These are phyloP conservation scores for Acorus gramineus DNA, from an alignment of 106 monocot genomes.

Conservation along the genomic window DNA sequence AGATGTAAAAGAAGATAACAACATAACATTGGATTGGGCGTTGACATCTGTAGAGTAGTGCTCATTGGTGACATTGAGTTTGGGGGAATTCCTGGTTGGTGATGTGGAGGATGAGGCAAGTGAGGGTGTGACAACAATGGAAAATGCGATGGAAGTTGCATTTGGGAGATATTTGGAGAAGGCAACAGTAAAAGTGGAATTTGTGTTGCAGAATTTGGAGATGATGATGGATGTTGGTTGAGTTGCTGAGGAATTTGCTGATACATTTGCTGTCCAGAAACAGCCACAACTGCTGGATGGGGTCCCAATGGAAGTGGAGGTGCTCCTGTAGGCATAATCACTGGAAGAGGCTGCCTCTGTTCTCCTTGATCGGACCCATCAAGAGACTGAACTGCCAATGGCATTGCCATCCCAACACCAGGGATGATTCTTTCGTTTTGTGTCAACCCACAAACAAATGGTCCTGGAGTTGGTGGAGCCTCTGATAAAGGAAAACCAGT, in stretches of 20 bases:
- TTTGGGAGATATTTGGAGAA: slow-evolving; percentile 49
- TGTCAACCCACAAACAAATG: slow-evolving; percentile 53
- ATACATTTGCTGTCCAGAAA: slow-evolving; percentile 60
- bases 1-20: neutral
- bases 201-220: slow-evolving; percentile 39
- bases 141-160: slow-evolving; percentile 61
- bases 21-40: slow-evolving; percentile 74
- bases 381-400: slow-evolving; percentile 34
- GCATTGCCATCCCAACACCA: slow-evolving; percentile 83
- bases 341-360: slow-evolving; percentile 46
- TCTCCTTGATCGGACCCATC: slow-evolving; percentile 80
- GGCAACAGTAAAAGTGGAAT: slow-evolving; percentile 36
- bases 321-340: slow-evolving; percentile 39
- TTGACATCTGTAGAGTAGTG: slow-evolving; percentile 26
- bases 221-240: slow-evolving; percentile 40
- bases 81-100: slow-evolving; percentile 27
- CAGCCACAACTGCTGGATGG: slow-evolving; percentile 75
- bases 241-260: slow-evolving; percentile 50
- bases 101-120: slow-evolving; percentile 35
- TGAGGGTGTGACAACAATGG: slow-evolving; percentile 41
- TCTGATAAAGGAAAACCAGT: slow-evolving; percentile 52
- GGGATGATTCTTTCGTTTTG: slow-evolving; percentile 89
- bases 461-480: slow-evolving; percentile 60
- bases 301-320: slow-evolving; percentile 96
- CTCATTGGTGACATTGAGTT: slow-evolving; percentile 29